Conservation (phyloP, 2,329 filamentous ascomycete species). For the Teratosphaeria nubilosa region DNA sequence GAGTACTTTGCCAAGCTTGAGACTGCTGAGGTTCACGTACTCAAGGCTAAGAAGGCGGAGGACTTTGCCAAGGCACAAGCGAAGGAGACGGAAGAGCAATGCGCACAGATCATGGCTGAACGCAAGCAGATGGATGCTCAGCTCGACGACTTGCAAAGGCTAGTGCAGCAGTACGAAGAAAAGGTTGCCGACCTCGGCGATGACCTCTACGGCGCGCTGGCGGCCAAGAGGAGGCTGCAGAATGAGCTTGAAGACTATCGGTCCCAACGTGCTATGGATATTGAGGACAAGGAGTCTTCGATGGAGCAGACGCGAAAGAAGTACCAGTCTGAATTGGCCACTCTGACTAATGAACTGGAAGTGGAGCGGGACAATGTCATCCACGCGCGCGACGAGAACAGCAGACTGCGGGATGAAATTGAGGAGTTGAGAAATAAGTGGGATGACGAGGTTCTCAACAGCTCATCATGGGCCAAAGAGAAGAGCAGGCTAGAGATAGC, state of each 20-base stretch:
- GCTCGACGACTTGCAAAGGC: slow-evolving; percentile 81
- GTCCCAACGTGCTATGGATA: slow-evolving; percentile 86
- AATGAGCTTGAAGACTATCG: slow-evolving; percentile 97
- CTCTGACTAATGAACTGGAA: slow-evolving; percentile 83
- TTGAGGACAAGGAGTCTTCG: slow-evolving; percentile 91
- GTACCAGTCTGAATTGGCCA: slow-evolving; percentile 87
- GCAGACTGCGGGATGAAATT: slow-evolving; percentile 84
- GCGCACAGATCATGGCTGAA: slow-evolving; percentile 81
- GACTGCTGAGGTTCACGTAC: slow-evolving; percentile 87
- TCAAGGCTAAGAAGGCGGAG: slow-evolving; percentile 84
- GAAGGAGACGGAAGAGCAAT: slow-evolving; percentile 83
- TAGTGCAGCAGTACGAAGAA: slow-evolving; percentile 83
- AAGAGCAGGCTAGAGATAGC: slow-evolving; percentile 86
- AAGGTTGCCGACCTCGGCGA: slow-evolving; percentile 84
- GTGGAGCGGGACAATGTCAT: slow-evolving; percentile 84
- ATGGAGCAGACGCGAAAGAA: slow-evolving; percentile 97
- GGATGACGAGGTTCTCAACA: slow-evolving; percentile 97
- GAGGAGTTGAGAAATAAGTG: slow-evolving; percentile 92
- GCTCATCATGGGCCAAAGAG: slow-evolving; percentile 96
- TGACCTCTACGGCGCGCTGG: slow-evolving; percentile 72
- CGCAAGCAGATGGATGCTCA: slow-evolving; percentile 78
- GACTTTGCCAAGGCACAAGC: slow-evolving; percentile 88
- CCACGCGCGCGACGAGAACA: slow-evolving; percentile 73
- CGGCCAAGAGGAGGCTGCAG: slow-evolving; percentile 88
- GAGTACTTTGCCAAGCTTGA: slow-evolving; percentile 97